Percentiles rank a stretch among this genome's conserved stretches.
These are phyloP conservation scores for Endogone sp. DNA, from an alignment of 192 early-diverging fungal genomes.

Conservation along the genomic window DNA sequence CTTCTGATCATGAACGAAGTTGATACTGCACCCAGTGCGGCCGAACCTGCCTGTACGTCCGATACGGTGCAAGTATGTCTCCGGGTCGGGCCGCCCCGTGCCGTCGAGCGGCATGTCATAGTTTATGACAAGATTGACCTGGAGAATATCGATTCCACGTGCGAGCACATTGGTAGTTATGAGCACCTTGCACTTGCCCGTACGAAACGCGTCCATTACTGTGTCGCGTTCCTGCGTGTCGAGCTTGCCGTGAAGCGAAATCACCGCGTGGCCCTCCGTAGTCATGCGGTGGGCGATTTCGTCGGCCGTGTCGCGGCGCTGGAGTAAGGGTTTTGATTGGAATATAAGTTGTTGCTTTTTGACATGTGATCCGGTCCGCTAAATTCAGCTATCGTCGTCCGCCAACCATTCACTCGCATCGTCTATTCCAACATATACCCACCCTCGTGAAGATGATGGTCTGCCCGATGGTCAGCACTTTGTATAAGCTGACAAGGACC, in stretches of 20 bases:
- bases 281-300: conserved; percentile 70
- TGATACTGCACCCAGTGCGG: conserved; percentile 89
- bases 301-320: conserved; percentile 83
- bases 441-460: conserved; percentile 80
- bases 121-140: conserved; percentile 95
- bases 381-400: too few species aligned
- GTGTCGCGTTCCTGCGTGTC: conserved; percentile 75
- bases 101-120: conserved; percentile 87
- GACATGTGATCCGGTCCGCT: too few species aligned
- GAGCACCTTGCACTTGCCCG: conserved; percentile 86
- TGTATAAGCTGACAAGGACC: conserved; percentile 66
- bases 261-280: conserved; percentile 77
- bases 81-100: conserved; percentile 67
- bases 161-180: conserved; percentile 97
- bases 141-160: conserved; percentile 96
- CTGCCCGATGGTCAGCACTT: conserved; percentile 88
- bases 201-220: conserved; percentile 91
- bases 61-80: conserved; percentile 97
- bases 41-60: conserved; percentile 98
- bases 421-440: neutral
- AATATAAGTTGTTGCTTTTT: too few species aligned
- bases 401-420: too few species aligned
- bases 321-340: too few species aligned
- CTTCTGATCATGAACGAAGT: conserved; percentile 84
- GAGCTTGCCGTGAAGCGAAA: conserved; percentile 81